Evolutionary conservation across 2,329 filamentous ascomycete species (phyloP).

Genomic region (Triangularia setosa): DNA sequence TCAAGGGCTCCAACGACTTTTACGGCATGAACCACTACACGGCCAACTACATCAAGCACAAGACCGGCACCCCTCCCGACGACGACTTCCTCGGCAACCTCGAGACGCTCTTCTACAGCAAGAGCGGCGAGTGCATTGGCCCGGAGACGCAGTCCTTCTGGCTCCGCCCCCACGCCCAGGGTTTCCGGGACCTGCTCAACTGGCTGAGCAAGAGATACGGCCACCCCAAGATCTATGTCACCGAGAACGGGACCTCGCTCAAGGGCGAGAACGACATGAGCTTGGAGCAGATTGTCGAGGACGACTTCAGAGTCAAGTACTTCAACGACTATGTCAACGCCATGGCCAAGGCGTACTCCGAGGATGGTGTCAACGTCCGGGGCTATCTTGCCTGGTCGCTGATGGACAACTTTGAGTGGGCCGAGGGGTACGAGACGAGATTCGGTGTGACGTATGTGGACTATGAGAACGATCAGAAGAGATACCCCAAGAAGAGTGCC

Average conservation of each 20-base stretch:
- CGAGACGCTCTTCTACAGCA: conserved; percentile 67
- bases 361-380: conserved; percentile 73
- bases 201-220: conserved; percentile 77
- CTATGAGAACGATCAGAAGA: conserved; percentile 73
- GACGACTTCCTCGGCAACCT: conserved; percentile 74
- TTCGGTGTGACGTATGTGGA: conserved; percentile 84
- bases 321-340: conserved; percentile 73
- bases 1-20: conserved; percentile 86
- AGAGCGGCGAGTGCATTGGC: conserved; percentile 69
- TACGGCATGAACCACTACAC: conserved; percentile 96
- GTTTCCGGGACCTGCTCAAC: conserved; percentile 72
- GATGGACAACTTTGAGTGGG: conserved; percentile 90
- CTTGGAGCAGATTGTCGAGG: conserved; percentile 67
- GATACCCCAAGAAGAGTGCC: conserved; percentile 81
- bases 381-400: conserved; percentile 83
- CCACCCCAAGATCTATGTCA: conserved; percentile 76
- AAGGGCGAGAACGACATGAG: conserved; percentile 77
- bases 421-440: conserved; percentile 83
- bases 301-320: conserved; percentile 78
- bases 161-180: conserved; percentile 70
- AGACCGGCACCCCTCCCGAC: conserved; percentile 53
- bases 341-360: conserved; percentile 65
- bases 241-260: conserved; percentile 82
- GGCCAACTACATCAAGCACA: conserved; percentile 79
- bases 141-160: conserved; percentile 78